Base-by-base conservation (phyloP, 108 stramenopile species). In the Schizochytrium sp. region DNA sequence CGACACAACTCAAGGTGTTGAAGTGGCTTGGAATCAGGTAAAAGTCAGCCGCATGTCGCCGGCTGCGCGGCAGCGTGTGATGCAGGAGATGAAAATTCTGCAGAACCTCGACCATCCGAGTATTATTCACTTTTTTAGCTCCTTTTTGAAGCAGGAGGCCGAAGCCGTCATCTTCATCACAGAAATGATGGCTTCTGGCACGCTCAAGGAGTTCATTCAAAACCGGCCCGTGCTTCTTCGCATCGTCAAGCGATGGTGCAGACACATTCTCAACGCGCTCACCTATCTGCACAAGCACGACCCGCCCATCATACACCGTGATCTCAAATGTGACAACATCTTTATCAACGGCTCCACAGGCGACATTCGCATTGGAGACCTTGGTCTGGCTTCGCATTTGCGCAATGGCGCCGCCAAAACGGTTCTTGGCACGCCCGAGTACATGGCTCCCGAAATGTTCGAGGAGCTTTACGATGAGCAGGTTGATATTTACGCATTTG, bases 401-500 rank as follows among this genome's bases (percentile, higher is more conserved):
- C 53, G 87, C 87, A 34, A 72, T n/a, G 87, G 55, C 43, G 87
- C 90, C 14, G 87, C 45, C 14, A 89, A 14, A 8, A 57, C 57
- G 10, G 87, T 89, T 34, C 93, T 98, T 5, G 99, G 99, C 47
- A 99, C 99, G 71, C 99, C 99, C 6, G 98, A 98, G 92, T 99
- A 98, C 91, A 99, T 99, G 99, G 98, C 99, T 44, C 99, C 99
- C 3, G 93, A 94, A 55, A 91, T 93, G 41, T 94, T 92, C 88
- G 92, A 83, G 6, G 99, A 98, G 89, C 95, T 98, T 57, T 98
- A 98, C 89, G 98, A 99, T 69, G 98, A 98, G 91, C 60, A 23
- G 23, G 92, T 99, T 19, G 99, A 99, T 91, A 96, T 99, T 58
- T 99, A 98, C 88, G 97, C 99, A 5, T 98, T 99, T 93, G 99